Base-by-base conservation (phyloP, 805 yeast genomes). In the Candida ulmi region DNA sequence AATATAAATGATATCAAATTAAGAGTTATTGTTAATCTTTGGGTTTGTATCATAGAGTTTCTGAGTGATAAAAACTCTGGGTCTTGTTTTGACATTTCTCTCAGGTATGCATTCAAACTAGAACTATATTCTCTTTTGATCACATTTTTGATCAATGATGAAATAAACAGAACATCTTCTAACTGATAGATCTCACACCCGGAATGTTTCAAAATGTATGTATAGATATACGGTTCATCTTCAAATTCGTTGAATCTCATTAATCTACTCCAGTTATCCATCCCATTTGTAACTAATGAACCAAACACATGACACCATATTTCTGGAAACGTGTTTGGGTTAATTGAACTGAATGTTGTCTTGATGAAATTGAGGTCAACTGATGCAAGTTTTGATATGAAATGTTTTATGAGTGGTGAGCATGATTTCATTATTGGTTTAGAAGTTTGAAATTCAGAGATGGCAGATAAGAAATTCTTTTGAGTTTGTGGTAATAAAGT, bases 251-350 rank as follows among this genome's bases (percentile, higher is more conserved):
- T 46, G 23, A 46, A 43, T 11, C 44, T 45, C 11, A 55, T 46
- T 31, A 55, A 21, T 6, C 48, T 42, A 26, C 49, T 41, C 60
- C 60, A 55, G 26, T 44, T 49, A 5, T 44, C 54, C 15, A 46
- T n/a, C 1, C 49, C 50, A 17, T 35, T 21, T 9, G 38, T 28
- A 7, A 49, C 52, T 8, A 49, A 23, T 17, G 35, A 35, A 4
- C 51, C 48, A 15, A 46, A 42, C 8, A 54, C 24, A 15, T 35
- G 18, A 15, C 54, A 45, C 60, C 60, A 55, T 11, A 53, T 29
- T 4, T 45, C 47, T 2, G 56, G 56, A 24, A 36, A 45, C 4
- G 41, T 11, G 1, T 45, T 34, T 5, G 54, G 46, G 27, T 43
- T 49, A 4, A 55, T 13, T 27, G 41, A 43, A 9, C 44, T 41